Conservation (phyloP, 305 asterid species). For the Petunia hybrid region DNA sequence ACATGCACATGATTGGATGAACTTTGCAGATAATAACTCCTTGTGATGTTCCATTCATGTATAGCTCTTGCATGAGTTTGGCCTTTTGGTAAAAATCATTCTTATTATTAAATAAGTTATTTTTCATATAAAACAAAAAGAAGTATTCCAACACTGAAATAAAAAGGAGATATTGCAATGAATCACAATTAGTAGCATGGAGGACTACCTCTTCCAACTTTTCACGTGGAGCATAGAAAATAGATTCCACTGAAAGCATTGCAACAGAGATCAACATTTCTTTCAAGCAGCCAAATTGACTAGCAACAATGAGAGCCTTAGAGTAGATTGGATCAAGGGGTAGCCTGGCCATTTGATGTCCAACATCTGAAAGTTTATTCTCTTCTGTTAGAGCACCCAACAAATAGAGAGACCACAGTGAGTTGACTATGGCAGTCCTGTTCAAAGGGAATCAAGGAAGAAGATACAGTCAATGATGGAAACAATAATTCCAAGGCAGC, state of each 20-base stretch:
- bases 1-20: neutral
- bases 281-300: slow-evolving; percentile 83
- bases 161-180: neutral
- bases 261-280: slow-evolving; percentile 88
- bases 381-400: slow-evolving; percentile 92
- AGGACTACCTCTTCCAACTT: slow-evolving; percentile 89
- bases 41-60: neutral
- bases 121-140: slow-evolving; percentile 14
- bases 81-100: neutral
- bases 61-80: neutral
- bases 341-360: slow-evolving; percentile 90
- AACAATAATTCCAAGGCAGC: neutral
- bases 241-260: slow-evolving; percentile 94
- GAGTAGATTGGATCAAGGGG: slow-evolving; percentile 93
- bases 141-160: neutral
- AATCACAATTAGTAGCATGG: slow-evolving; percentile 25
- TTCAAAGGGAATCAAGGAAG: slow-evolving; percentile 9
- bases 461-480: slow-evolving; percentile 15
- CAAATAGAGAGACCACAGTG: slow-evolving; percentile 81
- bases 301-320: slow-evolving; percentile 90
- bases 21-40: neutral
- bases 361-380: slow-evolving; percentile 81
- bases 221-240: slow-evolving; percentile 93
- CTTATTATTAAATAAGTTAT: neutral
- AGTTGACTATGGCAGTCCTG: slow-evolving; percentile 89